phyloP scores from a whole-genome alignment of 345 rosid genomes.

The Eucalyptus shirleyi region DNA sequence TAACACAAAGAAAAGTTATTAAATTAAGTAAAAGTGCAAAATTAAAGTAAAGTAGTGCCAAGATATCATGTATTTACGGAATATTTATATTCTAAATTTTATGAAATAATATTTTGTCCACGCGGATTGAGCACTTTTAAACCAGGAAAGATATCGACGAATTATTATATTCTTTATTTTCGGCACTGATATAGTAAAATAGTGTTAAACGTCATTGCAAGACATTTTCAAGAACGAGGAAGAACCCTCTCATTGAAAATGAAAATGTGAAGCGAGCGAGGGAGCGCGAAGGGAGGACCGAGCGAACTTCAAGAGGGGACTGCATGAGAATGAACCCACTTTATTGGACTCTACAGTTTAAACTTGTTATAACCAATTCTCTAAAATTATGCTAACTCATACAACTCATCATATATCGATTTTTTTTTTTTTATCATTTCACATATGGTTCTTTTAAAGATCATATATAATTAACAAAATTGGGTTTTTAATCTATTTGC shows the following conservation, averaged over 20 bases:
- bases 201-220: not conserved
- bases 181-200: not conserved
- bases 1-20: not conserved
- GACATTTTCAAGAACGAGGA: not conserved
- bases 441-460: too few species aligned
- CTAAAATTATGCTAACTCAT: too few species aligned
- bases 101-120: too few species aligned
- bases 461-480: too few species aligned
- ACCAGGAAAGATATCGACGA: not conserved
- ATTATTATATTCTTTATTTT: not conserved
- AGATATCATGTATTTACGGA: not conserved
- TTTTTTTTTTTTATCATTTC: too few species aligned
- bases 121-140: not conserved
- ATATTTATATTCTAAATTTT: too few species aligned
- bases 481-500: too few species aligned
- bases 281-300: not conserved
- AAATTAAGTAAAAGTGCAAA: too few species aligned
- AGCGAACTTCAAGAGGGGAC: not conserved
- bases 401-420: too few species aligned
- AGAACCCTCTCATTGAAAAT: not conserved
- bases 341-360: too few species aligned
- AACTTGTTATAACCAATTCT: too few species aligned
- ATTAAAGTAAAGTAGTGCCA: not conserved
- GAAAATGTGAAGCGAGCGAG: not conserved
- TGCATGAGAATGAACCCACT: not conserved